phyloP scores from a whole-genome alignment of 177 flowering plant genomes.

The Vitis hybrid region DNA sequence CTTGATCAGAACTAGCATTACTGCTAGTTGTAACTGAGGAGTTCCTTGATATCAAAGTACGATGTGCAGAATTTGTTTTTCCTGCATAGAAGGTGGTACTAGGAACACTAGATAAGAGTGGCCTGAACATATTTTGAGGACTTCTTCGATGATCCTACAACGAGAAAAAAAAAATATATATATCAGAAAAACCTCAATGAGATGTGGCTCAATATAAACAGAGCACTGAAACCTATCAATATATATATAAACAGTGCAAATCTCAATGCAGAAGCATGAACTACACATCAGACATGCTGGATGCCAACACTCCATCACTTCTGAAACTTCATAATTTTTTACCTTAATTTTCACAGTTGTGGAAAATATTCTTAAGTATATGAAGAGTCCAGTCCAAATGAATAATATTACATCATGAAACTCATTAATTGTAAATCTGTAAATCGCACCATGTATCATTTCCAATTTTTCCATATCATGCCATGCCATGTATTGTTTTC shows the following conservation, averaged over 20 bases:
- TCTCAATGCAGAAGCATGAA: no score
- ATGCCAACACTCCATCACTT: neutral
- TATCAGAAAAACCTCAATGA: no score
- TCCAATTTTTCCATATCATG: no score
- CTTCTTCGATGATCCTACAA: slow-evolving; percentile 77
- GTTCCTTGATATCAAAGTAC: slow-evolving; percentile 56
- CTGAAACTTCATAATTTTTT: neutral
- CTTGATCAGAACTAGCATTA: slow-evolving; percentile 82
- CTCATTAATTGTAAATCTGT: no score
- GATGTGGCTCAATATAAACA: no score
- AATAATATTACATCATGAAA: no score
- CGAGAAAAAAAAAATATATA: no score
- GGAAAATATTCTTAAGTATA: no score
- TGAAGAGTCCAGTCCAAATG: no score
- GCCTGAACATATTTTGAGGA: slow-evolving; percentile 96
- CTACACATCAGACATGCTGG: neutral
- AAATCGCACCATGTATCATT: no score
- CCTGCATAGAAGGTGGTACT: slow-evolving; percentile 75
- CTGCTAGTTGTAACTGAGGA: slow-evolving; percentile 87
- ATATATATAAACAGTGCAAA: neutral
- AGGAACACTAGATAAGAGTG: slow-evolving; percentile 93
- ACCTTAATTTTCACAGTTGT: no score
- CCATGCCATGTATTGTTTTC: no score
- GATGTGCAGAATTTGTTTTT: slow-evolving; percentile 56
- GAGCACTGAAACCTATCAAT: neutral